phyloP scores from a whole-genome alignment of 768 basidiomycete species.

The Crassisporium funariophilum region DNA sequence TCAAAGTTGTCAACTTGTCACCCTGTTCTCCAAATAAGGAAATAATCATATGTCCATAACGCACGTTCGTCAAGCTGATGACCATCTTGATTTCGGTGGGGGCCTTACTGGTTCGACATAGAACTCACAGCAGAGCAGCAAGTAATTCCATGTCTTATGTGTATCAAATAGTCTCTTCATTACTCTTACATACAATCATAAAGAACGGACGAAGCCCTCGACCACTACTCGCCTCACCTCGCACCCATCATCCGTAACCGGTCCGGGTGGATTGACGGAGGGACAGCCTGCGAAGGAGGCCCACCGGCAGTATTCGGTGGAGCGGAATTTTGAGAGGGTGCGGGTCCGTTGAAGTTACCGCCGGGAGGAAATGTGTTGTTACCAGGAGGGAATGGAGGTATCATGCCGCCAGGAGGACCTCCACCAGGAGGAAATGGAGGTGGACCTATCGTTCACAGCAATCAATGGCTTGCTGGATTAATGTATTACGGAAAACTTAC shows the following conservation, averaged over 20 bases:
- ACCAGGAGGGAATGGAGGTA: conserved; percentile 51
- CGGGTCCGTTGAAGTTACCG: conserved; percentile 38
- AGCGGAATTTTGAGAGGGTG: conserved; percentile 32
- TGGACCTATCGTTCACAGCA: conserved; percentile 23
- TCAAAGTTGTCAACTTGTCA: too few species aligned
- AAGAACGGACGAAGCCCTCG: neutral
- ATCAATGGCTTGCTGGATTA: conserved; percentile 5
- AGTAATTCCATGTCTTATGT: too few species aligned
- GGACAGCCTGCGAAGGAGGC: conserved; percentile 34
- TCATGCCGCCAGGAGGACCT: conserved; percentile 41
- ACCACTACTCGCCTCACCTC: conserved; percentile 22
- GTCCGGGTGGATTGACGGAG: conserved; percentile 83
- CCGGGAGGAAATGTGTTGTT: conserved; percentile 34
- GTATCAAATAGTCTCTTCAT: too few species aligned
- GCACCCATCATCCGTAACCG: conserved; percentile 77
- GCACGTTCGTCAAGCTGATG: conserved; percentile 24
- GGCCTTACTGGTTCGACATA: too few species aligned
- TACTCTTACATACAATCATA: conserved; percentile 8
- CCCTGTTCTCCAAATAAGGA: conserved; percentile 14
- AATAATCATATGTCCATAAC: conserved; percentile 19
- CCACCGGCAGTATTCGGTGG: conserved; percentile 26
- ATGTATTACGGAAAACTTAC: conserved; percentile 5
- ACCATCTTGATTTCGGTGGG: too few species aligned
- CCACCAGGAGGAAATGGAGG: conserved; percentile 59
- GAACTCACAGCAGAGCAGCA: too few species aligned